Conservation (phyloP, 2,329 filamentous ascomycete species). For the Magnaporthiopsis poae region DNA sequence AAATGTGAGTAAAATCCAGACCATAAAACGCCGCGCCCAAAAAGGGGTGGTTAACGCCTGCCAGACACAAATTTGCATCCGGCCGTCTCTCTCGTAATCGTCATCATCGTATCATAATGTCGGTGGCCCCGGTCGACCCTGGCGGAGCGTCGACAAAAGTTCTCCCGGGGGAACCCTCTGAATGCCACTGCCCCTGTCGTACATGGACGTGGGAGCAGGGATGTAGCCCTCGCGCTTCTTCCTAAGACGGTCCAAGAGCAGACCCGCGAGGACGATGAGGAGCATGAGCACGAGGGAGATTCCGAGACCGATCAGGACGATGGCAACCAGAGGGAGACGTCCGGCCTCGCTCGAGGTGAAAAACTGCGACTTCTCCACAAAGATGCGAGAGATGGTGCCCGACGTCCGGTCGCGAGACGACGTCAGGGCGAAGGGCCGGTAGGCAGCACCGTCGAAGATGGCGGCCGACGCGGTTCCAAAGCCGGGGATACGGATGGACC, state of each 20-base stretch:
- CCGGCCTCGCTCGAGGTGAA: slow-evolving; percentile 47
- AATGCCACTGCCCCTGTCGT: slow-evolving; percentile 49
- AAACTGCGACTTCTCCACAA: slow-evolving; percentile 71
- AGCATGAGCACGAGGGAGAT: slow-evolving; percentile 70
- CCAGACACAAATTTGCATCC: background rate
- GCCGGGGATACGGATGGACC: slow-evolving; percentile 61
- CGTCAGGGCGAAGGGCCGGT: slow-evolving; percentile 73
- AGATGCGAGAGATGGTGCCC: slow-evolving; percentile 71
- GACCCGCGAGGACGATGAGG: slow-evolving; percentile 64
- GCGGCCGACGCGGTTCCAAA: slow-evolving; percentile 79
- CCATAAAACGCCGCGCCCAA: background rate
- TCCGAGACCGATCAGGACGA: slow-evolving; percentile 71
- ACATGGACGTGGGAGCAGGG: slow-evolving; percentile 61
- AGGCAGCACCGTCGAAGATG: slow-evolving; percentile 72
- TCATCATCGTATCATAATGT: slow-evolving; percentile 31
- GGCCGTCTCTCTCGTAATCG: background rate
- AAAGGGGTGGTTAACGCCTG: background rate
- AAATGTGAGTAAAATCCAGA: background rate
- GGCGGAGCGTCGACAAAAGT: slow-evolving; percentile 44
- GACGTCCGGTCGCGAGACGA: slow-evolving; percentile 53
- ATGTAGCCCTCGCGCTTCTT: slow-evolving; percentile 71
- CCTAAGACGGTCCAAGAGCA: slow-evolving; percentile 64
- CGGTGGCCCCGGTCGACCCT: slow-evolving; percentile 38
- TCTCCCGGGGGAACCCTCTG: slow-evolving; percentile 52
- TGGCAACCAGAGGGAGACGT: slow-evolving; percentile 61